Percentiles rank a stretch among this genome's conserved stretches.
Conservation (phyloP, 208 protist genomes). For the Trypanosomatidae sp. region DNA sequence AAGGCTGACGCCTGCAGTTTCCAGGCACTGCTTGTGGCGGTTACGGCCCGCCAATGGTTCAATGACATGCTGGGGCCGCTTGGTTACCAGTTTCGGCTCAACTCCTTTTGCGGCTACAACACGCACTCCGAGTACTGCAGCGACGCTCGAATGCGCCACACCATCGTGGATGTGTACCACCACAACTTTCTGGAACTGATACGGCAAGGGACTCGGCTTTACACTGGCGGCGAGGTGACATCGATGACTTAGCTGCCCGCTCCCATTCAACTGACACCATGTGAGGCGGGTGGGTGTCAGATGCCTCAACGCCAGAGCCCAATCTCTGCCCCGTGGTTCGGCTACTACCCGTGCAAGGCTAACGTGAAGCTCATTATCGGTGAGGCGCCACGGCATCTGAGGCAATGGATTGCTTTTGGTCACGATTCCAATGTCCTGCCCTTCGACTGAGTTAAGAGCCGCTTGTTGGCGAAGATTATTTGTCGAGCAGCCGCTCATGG, state of each 20-base stretch:
- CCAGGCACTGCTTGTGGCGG: conserved; percentile 19
- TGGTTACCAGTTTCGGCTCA: conserved; percentile 27
- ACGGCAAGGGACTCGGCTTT: conserved; percentile 22
- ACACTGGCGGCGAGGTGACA: conserved; percentile 31
- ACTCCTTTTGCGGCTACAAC: conserved; percentile 36
- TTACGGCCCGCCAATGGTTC: conserved; percentile 29
- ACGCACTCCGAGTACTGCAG: conserved; percentile 20
- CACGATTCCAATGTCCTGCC: conserved; percentile 28
- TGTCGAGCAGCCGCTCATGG: conserved; percentile 23
- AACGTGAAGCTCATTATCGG: conserved; percentile 39
- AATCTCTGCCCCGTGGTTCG: conserved; percentile 19
- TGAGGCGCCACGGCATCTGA: conserved; percentile 13
- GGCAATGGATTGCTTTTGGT: conserved; percentile 30
- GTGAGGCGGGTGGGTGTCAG: conserved; percentile 13
- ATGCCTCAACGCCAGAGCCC: conserved; percentile 18
- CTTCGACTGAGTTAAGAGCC: conserved; percentile 20
- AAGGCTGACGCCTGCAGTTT: conserved; percentile 9
- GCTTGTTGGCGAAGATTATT: conserved; percentile 27
- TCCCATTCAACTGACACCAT: conserved; percentile 15
- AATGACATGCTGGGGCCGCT: conserved; percentile 19
- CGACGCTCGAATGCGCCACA: conserved; percentile 13
- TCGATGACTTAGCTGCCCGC: conserved; percentile 12
- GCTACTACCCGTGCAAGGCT: conserved; percentile 23
- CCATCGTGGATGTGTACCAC: conserved; percentile 28
- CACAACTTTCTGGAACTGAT: conserved; percentile 25